Evolutionary conservation across 768 basidiomycete species (phyloP).

Genomic region (Leccinellum albellum): DNA sequence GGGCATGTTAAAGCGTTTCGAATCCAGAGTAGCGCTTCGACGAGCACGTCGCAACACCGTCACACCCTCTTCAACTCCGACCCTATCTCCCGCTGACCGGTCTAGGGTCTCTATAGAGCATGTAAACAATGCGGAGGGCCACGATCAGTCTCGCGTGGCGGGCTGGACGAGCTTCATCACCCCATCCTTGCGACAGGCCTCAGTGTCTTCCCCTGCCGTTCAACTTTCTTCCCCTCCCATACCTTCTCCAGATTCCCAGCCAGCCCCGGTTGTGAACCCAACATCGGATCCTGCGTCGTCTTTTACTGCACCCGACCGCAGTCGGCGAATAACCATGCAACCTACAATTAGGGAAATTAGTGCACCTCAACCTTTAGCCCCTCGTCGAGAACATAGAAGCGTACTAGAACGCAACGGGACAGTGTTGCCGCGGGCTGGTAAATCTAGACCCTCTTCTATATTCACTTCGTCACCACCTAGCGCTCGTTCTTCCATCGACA

Average conservation of each 20-base stretch:
- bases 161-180: conserved; percentile 58
- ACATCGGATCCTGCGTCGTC: conserved; percentile 44
- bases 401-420: conserved; percentile 25
- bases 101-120: conserved; percentile 24
- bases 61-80: conserved; percentile 38
- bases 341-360: conserved; percentile 38
- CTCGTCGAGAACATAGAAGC: conserved; percentile 31
- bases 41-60: conserved; percentile 38
- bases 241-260: conserved; percentile 51
- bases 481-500: conserved; percentile 32
- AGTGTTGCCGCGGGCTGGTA: conserved; percentile 30
- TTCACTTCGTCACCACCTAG: conserved; percentile 28
- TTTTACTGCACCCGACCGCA: conserved; percentile 46
- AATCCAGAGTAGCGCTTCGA: conserved; percentile 52
- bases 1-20: conserved; percentile 45
- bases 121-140: conserved; percentile 35
- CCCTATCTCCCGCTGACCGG: conserved; percentile 30
- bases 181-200: conserved; percentile 65
- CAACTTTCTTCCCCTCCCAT: conserved; percentile 58
- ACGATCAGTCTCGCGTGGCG: conserved; percentile 43
- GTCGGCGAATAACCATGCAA: conserved; percentile 39
- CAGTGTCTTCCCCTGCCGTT: conserved; percentile 72
- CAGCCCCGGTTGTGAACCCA: conserved; percentile 44
- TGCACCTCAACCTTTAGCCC: conserved; percentile 34
- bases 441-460: conserved; percentile 32